Conservation (phyloP, 371 early-diverging fungal species). For the Mortierella sp. region DNA sequence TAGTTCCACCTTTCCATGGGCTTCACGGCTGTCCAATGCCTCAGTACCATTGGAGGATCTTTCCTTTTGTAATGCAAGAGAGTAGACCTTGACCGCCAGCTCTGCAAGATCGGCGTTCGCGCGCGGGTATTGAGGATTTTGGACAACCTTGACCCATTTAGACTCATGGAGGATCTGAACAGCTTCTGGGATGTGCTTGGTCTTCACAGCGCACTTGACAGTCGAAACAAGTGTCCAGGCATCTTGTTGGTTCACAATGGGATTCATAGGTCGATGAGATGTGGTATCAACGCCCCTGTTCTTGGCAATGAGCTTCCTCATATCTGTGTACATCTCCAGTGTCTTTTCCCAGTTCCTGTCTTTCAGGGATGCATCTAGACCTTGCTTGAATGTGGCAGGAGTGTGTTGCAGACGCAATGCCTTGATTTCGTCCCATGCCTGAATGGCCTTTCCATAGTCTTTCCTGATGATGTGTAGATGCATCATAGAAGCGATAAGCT, state of each 20-base stretch:
- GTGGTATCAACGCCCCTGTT: constrained; percentile 9
- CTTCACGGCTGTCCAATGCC: not conserved
- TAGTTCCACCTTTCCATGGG: not conserved
- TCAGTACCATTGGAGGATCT: constrained; percentile 24
- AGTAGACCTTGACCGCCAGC: constrained; percentile 25
- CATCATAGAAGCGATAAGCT: constrained; percentile 33
- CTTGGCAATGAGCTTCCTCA: constrained; percentile 11
- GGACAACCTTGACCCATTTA: constrained; percentile 26
- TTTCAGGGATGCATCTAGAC: constrained; percentile 27
- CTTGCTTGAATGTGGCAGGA: constrained; percentile 36
- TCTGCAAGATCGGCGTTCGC: constrained; percentile 37
- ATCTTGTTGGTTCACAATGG: constrained; percentile 24
- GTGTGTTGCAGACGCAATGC: constrained; percentile 19
- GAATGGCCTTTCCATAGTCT: constrained; percentile 31
- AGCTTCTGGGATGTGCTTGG: constrained; percentile 30
- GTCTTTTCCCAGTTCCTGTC: constrained; percentile 41
- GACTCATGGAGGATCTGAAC: constrained; percentile 23
- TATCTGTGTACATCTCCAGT: constrained; percentile 27
- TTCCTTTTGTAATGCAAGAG: constrained; percentile 11
- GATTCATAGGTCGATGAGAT: constrained; percentile 10
- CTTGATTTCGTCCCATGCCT: constrained; percentile 35
- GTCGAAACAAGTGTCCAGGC: constrained; percentile 37
- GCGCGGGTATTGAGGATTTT: constrained; percentile 23
- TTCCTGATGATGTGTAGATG: constrained; percentile 30
- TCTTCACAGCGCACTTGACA: constrained; percentile 38